Evolutionary conservation across 177 flowering plant genomes (phyloP).

Genomic region (Vitis hybrid): DNA sequence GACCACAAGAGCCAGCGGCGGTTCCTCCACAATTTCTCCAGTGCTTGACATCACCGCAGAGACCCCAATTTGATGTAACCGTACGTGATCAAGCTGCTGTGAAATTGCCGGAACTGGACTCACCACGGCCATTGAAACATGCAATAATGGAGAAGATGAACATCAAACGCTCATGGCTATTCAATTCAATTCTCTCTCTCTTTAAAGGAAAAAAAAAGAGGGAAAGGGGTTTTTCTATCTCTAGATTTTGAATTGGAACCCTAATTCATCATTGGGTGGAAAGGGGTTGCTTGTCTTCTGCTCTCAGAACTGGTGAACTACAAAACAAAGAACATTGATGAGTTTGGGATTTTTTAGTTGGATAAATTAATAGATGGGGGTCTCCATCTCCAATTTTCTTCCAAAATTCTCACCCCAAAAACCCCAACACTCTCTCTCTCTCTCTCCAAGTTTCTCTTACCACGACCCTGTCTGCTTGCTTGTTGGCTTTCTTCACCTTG

Average conservation of each 20-base stretch:
- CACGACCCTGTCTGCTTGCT: not conserved
- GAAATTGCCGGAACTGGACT: slow-evolving; percentile 20
- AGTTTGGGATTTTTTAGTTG: not conserved
- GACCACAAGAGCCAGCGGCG: slow-evolving; percentile 4
- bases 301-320: not conserved
- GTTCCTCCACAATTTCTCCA: slow-evolving; percentile 25
- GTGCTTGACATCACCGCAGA: slow-evolving; percentile 19
- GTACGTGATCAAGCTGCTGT: not conserved
- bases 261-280: not conserved
- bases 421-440: not conserved
- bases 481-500: not conserved
- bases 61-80: slow-evolving; percentile 5
- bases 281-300: slow-evolving; percentile 15
- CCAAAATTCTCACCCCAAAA: not conserved
- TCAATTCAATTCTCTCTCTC: not conserved
- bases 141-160: not conserved
- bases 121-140: slow-evolving; percentile 35
- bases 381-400: slow-evolving; percentile 3
- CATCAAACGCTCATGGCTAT: not conserved
- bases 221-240: not conserved
- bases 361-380: slow-evolving; percentile 3
- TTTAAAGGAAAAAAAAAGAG: too few relatives aligned
- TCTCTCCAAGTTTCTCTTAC: not conserved
- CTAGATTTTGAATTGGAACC: not conserved
- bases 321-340: not conserved